Base-by-base conservation (phyloP, 768 basidiomycete species). In the Boletus sensibilis region DNA sequence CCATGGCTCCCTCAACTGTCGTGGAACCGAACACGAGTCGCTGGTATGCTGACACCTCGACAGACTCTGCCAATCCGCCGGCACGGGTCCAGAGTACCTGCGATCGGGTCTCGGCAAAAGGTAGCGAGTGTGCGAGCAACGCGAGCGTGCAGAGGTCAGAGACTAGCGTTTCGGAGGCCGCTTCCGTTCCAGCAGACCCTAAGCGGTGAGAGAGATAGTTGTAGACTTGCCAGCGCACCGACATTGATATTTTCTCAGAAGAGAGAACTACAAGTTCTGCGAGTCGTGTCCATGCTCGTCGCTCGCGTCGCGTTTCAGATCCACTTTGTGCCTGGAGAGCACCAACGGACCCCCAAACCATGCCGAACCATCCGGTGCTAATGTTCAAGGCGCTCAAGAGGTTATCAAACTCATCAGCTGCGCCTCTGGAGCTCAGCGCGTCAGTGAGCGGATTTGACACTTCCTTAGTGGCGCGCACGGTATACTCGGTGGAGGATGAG, bases 71-170 rank as follows among this genome's bases (percentile, higher is more conserved):
- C 55, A 64, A 51, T 42, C 50, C 58, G 42, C 69, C 59, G 20
- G 76, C 74, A 53, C 70, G 70, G 20, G 68, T 60, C 82, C 82
- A 82, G 14, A 82, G 69, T 10, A 72, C 63, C 2, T 71, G 68
- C 5, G 86, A 82, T 48, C 75, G 79, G 9, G 73, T 59, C 25
- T 72, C 68, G 5, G 70, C 67, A 40, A 80, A 69, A 0, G 67
- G 55, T 10, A 73, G 52, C 43, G 78, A 73, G n/a, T 75, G 75
- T 13, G 83, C 67, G 41, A 84, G 75, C 20, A 90, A 72, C 0
- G 87, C 81, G 27, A 86, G 76, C 0, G 86, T 86, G 5, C 77
- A 76, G 21, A 85, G 70, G 50, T 87, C 81, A 16, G 75, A 72
- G 4, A 82, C 71, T 3, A 78, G 71, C 0, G 75, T 69, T 27